Conservation (phyloP, 768 basidiomycete genomes). For the Artomyces pyxidatus region DNA sequence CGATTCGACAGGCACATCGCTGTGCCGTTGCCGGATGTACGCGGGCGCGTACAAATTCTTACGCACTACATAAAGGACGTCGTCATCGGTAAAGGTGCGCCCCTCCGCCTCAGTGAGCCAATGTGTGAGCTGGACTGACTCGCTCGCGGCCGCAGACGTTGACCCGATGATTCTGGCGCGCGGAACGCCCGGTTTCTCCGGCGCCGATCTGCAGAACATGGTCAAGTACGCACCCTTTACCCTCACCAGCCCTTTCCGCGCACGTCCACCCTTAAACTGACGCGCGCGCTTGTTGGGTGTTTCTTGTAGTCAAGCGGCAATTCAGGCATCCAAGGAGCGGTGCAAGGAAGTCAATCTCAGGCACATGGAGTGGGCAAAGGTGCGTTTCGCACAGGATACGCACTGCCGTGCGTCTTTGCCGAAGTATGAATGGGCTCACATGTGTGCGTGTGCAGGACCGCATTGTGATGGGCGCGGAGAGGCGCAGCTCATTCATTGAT, state of each 20-base stretch:
- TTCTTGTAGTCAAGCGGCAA: constrained; percentile 68
- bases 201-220: constrained; percentile 95
- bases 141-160: constrained; percentile 47
- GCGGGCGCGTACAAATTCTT: constrained; percentile 89
- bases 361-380: constrained; percentile 99
- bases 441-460: constrained; percentile 81
- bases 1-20: constrained; percentile 92
- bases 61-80: constrained; percentile 86
- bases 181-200: constrained; percentile 93
- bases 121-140: constrained; percentile 2
- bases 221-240: constrained; percentile 62
- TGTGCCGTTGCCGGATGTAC: constrained; percentile 91
- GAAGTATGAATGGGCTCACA: not conserved
- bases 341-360: constrained; percentile 60
- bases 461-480: constrained; percentile 94
- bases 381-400: constrained; percentile 21
- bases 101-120: not conserved
- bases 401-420: not conserved
- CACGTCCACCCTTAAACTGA: not conserved
- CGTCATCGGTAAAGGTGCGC: constrained; percentile 45
- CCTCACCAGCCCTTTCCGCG: not conserved
- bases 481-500: constrained; percentile 83
- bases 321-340: constrained; percentile 85
- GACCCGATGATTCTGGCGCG: constrained; percentile 86
- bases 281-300: not conserved